A percentile compares a stretch with the other conserved stretches of the same genome.
Evolutionary conservation across 768 basidiomycete genomes (phyloP).

Genomic region (Suillus cothurnatus): DNA sequence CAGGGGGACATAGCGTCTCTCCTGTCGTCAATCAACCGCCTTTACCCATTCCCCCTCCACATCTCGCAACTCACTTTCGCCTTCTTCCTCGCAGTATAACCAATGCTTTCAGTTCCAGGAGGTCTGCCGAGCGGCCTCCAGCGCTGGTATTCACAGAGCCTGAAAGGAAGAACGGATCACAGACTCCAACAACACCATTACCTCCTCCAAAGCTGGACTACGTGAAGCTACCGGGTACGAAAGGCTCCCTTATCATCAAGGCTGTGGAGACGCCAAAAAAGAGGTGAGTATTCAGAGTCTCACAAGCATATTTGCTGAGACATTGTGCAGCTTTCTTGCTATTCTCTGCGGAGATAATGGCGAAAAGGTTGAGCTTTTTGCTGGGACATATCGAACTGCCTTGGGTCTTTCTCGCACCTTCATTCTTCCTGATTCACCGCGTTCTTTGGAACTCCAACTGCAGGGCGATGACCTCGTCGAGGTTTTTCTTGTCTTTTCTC

Average conservation of each 20-base stretch:
- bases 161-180: slow-evolving; percentile 40
- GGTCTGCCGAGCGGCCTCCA: slow-evolving; percentile 57
- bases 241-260: slow-evolving; percentile 80
- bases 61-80: slow-evolving; percentile 48
- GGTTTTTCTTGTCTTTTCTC: slow-evolving; percentile 87
- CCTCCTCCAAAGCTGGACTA: slow-evolving; percentile 88
- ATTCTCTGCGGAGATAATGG: slow-evolving; percentile 92
- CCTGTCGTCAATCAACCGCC: slow-evolving; percentile 23
- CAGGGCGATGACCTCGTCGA: slow-evolving; percentile 94
- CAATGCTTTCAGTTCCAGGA: slow-evolving; percentile 60
- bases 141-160: slow-evolving; percentile 39
- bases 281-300: slow-evolving; percentile 51
- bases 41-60: slow-evolving; percentile 29
- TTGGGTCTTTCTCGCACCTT: slow-evolving; percentile 91
- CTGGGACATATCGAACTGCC: slow-evolving; percentile 88
- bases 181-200: slow-evolving; percentile 39
- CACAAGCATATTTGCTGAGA: slow-evolving; percentile 11
- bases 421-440: slow-evolving; percentile 88
- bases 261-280: slow-evolving; percentile 89
- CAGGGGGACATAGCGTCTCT: slow-evolving; percentile 29
- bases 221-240: slow-evolving; percentile 90
- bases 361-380: slow-evolving; percentile 92
- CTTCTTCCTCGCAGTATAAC: slow-evolving; percentile 74
- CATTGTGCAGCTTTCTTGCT: slow-evolving; percentile 71
- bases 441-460: slow-evolving; percentile 82